Conservation (phyloP, 2,329 filamentous ascomycete species). For the Cordyceps cateniannulata region DNA sequence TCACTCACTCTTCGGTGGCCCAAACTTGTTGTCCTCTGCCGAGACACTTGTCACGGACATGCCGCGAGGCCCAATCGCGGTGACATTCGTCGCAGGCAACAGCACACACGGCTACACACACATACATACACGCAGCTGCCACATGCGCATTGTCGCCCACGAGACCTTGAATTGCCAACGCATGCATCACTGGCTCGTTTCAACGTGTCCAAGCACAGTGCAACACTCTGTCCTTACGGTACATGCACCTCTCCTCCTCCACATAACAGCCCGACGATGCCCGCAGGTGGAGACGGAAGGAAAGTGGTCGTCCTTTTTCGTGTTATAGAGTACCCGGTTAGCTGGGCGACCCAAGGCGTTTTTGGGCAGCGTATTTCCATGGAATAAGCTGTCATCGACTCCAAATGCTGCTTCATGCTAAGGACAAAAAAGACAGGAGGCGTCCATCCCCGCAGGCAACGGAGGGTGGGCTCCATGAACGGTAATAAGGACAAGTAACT, state of each 20-base stretch:
- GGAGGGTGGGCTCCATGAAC: conserved; percentile 4
- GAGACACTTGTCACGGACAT: conserved; percentile 7
- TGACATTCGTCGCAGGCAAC: background rate
- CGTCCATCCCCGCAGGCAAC: background rate
- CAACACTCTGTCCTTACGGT: background rate
- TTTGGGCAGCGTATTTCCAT: background rate
- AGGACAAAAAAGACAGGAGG: background rate
- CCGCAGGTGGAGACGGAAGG: background rate
- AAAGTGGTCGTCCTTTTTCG: background rate
- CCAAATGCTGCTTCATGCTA: background rate
- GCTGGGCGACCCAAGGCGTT: background rate
- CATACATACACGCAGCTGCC: background rate
- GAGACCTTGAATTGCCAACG: conserved; percentile 5
- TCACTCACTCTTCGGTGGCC: background rate
- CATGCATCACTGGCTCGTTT: background rate
- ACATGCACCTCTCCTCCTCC: background rate
- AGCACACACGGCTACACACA: background rate
- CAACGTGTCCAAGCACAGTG: background rate
- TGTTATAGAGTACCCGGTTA: background rate
- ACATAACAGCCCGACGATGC: conserved; percentile 5
- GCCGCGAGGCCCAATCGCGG: background rate
- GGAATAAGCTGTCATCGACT: background rate
- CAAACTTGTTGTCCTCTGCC: background rate
- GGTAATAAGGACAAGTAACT: conserved; percentile 4
- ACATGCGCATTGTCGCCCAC: background rate